Evolutionary conservation across 192 early-diverging fungal genomes (phyloP).

Genomic region (Backusella tuberculispora): DNA sequence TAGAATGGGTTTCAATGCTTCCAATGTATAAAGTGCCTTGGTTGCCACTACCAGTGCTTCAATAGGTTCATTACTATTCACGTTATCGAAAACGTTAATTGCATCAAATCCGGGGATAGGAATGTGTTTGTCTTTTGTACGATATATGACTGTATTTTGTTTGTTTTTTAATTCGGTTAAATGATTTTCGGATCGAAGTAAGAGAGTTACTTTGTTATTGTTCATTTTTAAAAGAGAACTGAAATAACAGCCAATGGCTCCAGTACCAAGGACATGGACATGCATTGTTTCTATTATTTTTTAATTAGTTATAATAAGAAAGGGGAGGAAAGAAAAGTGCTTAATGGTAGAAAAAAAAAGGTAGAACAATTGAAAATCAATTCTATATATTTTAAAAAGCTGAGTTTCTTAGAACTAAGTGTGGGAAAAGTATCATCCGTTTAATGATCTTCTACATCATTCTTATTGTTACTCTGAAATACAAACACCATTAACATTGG

Average conservation of each 20-base stretch:
- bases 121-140: neutral
- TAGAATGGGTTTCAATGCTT: constrained; percentile 49
- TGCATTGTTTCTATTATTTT: constrained; percentile 12
- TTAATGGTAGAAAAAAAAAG: too few relatives aligned
- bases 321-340: too few relatives aligned
- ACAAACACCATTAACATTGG: too few relatives aligned
- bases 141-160: constrained; percentile 22
- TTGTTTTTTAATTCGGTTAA: constrained; percentile 7
- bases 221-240: constrained; percentile 56
- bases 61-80: constrained; percentile 36
- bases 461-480: too few relatives aligned
- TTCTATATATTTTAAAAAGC: too few relatives aligned
- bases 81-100: neutral
- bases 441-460: too few relatives aligned
- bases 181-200: constrained; percentile 48
- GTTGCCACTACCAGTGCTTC: constrained; percentile 57
- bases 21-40: constrained; percentile 61
- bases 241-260: constrained; percentile 68
- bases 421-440: too few relatives aligned
- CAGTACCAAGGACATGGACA: constrained; percentile 70
- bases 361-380: too few relatives aligned
- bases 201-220: constrained; percentile 54
- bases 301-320: too few relatives aligned
- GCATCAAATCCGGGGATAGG: too few relatives aligned
- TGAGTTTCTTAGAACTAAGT: too few relatives aligned